Evolutionary conservation across 352 stramenopile genomes (phyloP), one percentile per base, ranked within the genome.

Genomic region (Saprolegnia parasitica): DNA sequence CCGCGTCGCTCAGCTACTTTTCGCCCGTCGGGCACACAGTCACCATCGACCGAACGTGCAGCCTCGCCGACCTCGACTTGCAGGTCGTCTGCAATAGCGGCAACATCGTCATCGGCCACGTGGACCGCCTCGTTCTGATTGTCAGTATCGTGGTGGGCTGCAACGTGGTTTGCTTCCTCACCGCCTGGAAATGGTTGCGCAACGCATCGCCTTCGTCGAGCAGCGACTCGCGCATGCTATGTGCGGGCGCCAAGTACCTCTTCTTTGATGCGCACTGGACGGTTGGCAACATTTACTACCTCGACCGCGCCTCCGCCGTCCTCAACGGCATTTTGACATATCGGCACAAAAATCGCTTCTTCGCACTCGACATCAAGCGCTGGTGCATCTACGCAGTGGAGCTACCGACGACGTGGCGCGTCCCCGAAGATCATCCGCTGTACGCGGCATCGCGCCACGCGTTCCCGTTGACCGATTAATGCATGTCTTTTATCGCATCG

Each of bases 51-150:
- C 29, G 54, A 1, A 21, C 32, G 20, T 66, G 58, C 20, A 20
- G 21, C 21, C 11, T 66, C 21, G 58, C 58, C 1, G 9, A 52
- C 11, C 10, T 66, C 11, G 58, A 66, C 35, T 13, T n/a, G 0
- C 58, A 54, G 18, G 46, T 66, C 58, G 58, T 66, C 5, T 66
- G 58, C n/a, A 52, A 8, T 6, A 56, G 40, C 23, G 58, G 40
- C 21, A 21, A 29, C 11, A 24, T 66, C 15, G 46, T 42, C 9
- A 66, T 66, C 40, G 58, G 58, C 20, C 58, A 52, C 13, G 13
- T 23, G 13, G 8, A 23, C 11, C 58, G 58, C 2, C 20, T 66
- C 5, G 21, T 66, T 20, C 29, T 20, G 20, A 39, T 66, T 15
- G 46, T 66, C 5, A 18, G n/a, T 20, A 3, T 52, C 13, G 46